Evolutionary conservation across 176 grass and related monocot species (phyloP).

Genomic region (Aegilops umbellulata): DNA sequence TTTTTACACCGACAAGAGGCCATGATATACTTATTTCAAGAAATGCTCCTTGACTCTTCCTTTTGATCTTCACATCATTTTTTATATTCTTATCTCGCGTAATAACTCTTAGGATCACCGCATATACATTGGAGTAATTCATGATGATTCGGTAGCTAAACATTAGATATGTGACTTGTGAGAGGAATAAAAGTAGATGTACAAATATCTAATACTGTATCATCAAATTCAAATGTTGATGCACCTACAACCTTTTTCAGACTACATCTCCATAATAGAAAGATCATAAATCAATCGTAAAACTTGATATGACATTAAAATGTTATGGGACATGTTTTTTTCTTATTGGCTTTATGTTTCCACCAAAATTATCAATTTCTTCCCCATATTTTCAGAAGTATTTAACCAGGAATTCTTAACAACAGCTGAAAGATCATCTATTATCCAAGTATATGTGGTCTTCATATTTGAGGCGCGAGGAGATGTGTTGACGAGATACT

Average conservation of each 20-base stretch:
- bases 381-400: background rate
- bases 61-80: background rate
- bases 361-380: background rate
- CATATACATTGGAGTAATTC: background rate
- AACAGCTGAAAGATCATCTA: conserved; percentile 71
- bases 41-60: conserved; percentile 40
- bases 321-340: background rate
- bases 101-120: background rate
- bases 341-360: background rate
- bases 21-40: conserved; percentile 57
- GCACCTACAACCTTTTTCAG: background rate
- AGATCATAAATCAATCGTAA: background rate
- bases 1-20: too few relatives aligned
- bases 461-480: conserved; percentile 73
- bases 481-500: conserved; percentile 60
- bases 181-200: background rate
- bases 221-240: background rate
- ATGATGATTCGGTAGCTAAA: background rate
- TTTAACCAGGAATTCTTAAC: conserved; percentile 36
- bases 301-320: background rate
- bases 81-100: background rate
- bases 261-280: background rate
- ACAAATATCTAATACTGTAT: background rate
- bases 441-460: conserved; percentile 64
- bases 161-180: background rate